Conservation (phyloP, 75 land plant species). For the Selaginella tamariscina region DNA sequence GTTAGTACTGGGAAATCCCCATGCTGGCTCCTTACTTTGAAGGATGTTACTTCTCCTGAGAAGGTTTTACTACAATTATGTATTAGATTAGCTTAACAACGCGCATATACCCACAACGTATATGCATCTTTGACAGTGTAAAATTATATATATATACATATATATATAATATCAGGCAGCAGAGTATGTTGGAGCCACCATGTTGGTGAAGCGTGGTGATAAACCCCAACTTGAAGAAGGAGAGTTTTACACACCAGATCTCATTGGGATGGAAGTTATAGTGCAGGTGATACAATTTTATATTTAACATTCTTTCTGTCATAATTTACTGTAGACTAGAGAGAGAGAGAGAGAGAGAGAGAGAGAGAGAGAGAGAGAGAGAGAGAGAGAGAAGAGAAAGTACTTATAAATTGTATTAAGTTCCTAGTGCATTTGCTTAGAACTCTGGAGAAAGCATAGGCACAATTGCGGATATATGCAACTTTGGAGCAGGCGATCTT, state of each 20-base stretch:
- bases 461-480: slow-evolving; percentile 50
- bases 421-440: slow-evolving; percentile 27
- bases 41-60: slow-evolving; percentile 48
- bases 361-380: too few relatives aligned
- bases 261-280: slow-evolving; percentile 79
- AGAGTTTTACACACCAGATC: slow-evolving; percentile 70
- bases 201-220: slow-evolving; percentile 57
- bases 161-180: slow-evolving; percentile 41
- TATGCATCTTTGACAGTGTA: slow-evolving; percentile 11
- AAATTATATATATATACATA: not conserved
- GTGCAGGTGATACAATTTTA: slow-evolving; percentile 42
- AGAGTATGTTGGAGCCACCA: slow-evolving; percentile 60
- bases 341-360: too few relatives aligned
- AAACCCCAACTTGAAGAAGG: slow-evolving; percentile 68
- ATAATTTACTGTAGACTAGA: not conserved
- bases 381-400: too few relatives aligned
- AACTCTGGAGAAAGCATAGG: slow-evolving; percentile 54
- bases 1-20: slow-evolving; percentile 38
- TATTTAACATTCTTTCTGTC: not conserved
- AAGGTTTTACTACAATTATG: slow-evolving; percentile 46
- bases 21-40: slow-evolving; percentile 61
- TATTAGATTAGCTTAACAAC: too few relatives aligned
- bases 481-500: slow-evolving; percentile 69
- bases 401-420: too few relatives aligned
- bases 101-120: too few relatives aligned